Evolutionary conservation across 176 grass and related monocot species (phyloP).

Genomic region (Thalia dealbata): DNA sequence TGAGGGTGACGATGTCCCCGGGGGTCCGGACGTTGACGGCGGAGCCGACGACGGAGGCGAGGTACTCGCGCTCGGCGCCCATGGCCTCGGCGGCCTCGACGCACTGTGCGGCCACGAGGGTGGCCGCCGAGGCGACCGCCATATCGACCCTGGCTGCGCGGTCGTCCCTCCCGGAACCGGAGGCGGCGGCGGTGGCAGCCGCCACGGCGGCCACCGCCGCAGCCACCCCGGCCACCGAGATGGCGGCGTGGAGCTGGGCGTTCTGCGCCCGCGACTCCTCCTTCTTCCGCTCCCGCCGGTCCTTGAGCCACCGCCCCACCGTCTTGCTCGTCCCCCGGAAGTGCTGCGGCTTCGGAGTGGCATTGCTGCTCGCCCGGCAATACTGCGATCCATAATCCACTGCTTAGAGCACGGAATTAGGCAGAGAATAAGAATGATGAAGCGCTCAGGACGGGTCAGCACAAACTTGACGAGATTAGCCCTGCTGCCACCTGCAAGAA

Average conservation of each 20-base stretch:
- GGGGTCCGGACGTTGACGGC: constrained; percentile 63
- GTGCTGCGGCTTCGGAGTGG: constrained; percentile 49
- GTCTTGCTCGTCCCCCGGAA: constrained; percentile 65
- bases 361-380: constrained; percentile 35
- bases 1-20: constrained; percentile 73
- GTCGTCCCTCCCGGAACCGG: constrained; percentile 38
- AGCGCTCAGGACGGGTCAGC: no score
- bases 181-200: constrained; percentile 49
- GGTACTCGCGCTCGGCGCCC: constrained; percentile 77
- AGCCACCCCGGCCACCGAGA: constrained; percentile 68
- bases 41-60: constrained; percentile 49
- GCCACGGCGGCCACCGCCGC: constrained; percentile 66
- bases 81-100: constrained; percentile 67
- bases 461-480: background rate
- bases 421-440: background rate
- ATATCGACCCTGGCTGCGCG: constrained; percentile 54
- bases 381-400: constrained; percentile 32
- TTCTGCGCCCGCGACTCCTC: constrained; percentile 82
- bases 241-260: constrained; percentile 77
- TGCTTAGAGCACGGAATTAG: background rate
- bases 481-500: background rate
- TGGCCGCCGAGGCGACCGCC: constrained; percentile 70
- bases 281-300: constrained; percentile 61
- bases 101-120: constrained; percentile 84
- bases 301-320: constrained; percentile 87